phyloP scores from a whole-genome alignment of 345 rosid genomes.

The Heritiera fomes region DNA sequence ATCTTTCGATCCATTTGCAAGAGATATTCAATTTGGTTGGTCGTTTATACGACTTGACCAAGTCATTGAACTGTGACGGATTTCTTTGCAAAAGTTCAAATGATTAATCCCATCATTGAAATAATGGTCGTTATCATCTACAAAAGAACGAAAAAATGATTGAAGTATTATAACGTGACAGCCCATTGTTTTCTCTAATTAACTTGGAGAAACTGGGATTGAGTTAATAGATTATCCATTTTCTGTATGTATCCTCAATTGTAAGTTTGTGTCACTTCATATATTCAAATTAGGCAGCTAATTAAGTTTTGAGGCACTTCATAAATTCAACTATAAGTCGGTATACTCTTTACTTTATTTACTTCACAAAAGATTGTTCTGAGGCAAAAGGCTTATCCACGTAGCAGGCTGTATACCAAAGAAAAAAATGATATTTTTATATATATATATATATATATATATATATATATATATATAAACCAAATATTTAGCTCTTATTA shows the following conservation, averaged over 20 bases:
- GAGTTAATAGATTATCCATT: background rate
- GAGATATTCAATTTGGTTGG: background rate
- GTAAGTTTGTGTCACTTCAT: background rate
- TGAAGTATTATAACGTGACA: background rate
- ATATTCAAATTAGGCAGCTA: background rate
- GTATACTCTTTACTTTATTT: too few relatives aligned
- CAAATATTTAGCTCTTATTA: too few relatives aligned
- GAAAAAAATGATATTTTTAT: too few relatives aligned
- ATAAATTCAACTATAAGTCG: background rate
- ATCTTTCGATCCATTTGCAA: background rate
- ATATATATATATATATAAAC: too few relatives aligned
- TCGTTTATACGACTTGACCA: background rate
- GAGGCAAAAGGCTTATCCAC: too few relatives aligned
- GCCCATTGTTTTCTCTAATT: slow-evolving; percentile 3
- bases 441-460: too few relatives aligned
- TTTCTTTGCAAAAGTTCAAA: background rate
- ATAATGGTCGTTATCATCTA: background rate
- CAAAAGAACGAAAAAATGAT: background rate
- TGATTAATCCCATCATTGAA: background rate
- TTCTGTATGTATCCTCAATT: background rate
- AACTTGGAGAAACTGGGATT: background rate
- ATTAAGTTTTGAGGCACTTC: background rate
- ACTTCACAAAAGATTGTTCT: too few relatives aligned
- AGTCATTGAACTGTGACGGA: background rate
- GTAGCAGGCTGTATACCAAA: too few relatives aligned